phyloP scores from a whole-genome alignment of 768 basidiomycete species.

The Panellus pusillus region DNA sequence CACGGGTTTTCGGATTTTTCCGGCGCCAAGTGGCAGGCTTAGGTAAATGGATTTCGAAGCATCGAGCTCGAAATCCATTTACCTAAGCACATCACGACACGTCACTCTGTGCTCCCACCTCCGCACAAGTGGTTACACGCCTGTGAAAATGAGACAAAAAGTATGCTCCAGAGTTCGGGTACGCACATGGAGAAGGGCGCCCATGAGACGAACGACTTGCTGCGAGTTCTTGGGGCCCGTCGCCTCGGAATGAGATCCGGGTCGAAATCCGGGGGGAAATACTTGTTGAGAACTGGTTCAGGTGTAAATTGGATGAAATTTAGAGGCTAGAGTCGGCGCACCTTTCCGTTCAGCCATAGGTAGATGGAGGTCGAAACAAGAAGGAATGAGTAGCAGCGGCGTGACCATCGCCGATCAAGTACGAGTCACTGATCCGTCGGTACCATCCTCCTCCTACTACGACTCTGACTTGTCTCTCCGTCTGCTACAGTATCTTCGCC shows the following conservation, averaged over 20 bases:
- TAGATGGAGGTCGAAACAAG: background rate
- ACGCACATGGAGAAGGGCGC: conserved; percentile 96
- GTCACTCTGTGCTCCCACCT: no score
- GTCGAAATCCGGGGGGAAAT: conserved; percentile 98
- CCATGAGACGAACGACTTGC: conserved; percentile 97
- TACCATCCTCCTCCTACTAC: no score
- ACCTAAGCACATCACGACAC: no score
- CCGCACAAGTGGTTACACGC: conserved; percentile 93
- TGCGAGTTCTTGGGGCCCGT: conserved; percentile 91
- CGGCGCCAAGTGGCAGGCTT: no score
- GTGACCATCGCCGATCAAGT: no score
- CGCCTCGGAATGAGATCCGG: conserved; percentile 92
- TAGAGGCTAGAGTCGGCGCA: background rate
- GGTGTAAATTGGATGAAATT: background rate
- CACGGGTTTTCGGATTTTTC: no score
- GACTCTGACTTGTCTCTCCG: no score
- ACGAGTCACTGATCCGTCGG: no score
- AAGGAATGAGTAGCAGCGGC: background rate
- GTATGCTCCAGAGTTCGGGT: background rate
- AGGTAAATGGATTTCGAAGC: no score
- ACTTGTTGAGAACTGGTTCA: conserved; percentile 83
- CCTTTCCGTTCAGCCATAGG: conserved; percentile 21
- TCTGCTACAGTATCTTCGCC: no score
- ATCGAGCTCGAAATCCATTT: no score
- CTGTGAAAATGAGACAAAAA: conserved; percentile 36